A percentile compares a stretch with the other conserved stretches of the same genome.
Evolutionary conservation across 352 stramenopile species (phyloP).

Genomic region (Pelagophyceae sp.): DNA sequence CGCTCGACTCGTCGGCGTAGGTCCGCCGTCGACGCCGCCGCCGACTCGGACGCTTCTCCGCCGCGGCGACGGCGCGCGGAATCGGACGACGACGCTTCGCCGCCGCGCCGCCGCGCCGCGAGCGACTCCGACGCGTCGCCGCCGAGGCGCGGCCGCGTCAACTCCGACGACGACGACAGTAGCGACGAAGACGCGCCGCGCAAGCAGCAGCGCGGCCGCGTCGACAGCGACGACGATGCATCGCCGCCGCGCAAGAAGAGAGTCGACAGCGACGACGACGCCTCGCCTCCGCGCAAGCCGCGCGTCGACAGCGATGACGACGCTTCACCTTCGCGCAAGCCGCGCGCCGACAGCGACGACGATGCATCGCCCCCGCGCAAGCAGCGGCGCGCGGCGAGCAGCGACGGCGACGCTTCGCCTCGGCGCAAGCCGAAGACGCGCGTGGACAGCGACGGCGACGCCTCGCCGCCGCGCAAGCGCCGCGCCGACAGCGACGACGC

Average conservation of each 20-base stretch:
- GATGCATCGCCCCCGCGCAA: slow-evolving; percentile 1
- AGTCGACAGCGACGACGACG: background rate
- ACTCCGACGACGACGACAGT: background rate
- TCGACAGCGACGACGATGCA: slow-evolving; percentile 1
- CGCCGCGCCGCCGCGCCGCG: background rate
- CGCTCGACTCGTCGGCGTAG: too few species aligned
- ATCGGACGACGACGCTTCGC: background rate
- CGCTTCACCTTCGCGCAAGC: background rate
- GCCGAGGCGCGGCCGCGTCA: background rate
- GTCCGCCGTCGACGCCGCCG: too few species aligned
- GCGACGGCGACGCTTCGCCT: slow-evolving; percentile 5
- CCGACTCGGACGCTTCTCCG: background rate
- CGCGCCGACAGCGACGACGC: slow-evolving; percentile 5
- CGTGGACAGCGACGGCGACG: slow-evolving; percentile 7
- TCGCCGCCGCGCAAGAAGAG: slow-evolving; percentile 6
- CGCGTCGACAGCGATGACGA: background rate
- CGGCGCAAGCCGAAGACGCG: slow-evolving; percentile 2
- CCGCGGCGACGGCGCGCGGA: background rate
- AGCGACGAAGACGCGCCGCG: background rate
- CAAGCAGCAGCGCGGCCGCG: background rate
- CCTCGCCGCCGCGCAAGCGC: background rate
- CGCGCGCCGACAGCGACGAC: background rate
- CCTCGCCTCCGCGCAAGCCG: background rate
- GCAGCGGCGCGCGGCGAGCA: background rate
- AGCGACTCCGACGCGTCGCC: background rate